A percentile compares a stretch with the other conserved stretches of the same genome.
Conservation (phyloP, 306 rosid species). For the Fragaria nilgerrensis region DNA sequence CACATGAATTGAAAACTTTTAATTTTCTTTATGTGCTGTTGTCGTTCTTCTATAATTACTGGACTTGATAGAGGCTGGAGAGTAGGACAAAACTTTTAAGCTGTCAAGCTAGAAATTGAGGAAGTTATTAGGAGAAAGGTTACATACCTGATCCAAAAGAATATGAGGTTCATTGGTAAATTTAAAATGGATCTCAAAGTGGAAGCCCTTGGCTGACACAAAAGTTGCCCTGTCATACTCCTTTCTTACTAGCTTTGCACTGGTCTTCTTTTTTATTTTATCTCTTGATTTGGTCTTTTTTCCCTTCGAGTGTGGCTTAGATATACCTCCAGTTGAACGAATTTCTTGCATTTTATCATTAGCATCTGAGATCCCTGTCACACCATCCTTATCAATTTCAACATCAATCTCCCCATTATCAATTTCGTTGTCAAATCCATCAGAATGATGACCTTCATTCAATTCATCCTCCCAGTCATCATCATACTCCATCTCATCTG, state of each 20-base stretch:
- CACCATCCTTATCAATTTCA: conserved; percentile 37
- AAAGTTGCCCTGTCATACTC: conserved; percentile 47
- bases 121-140: not conserved
- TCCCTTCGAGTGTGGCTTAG: conserved; percentile 23
- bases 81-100: not conserved
- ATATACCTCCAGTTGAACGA: conserved; percentile 21
- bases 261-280: conserved; percentile 22
- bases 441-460: conserved; percentile 40
- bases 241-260: conserved; percentile 24
- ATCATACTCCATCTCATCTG: conserved; percentile 87
- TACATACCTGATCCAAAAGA: conserved; percentile 78
- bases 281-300: conserved; percentile 26
- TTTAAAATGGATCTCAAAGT: conserved; percentile 70
- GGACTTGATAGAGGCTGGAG: not conserved
- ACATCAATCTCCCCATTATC: conserved; percentile 43
- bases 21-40: not conserved
- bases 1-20: not conserved
- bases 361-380: conserved; percentile 25
- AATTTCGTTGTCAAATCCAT: conserved; percentile 40
- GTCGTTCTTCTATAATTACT: not conserved
- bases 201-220: conserved; percentile 53
- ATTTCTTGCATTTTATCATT: conserved; percentile 13
- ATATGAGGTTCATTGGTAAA: conserved; percentile 64
- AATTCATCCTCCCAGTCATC: conserved; percentile 64
- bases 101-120: not conserved